phyloP scores from a whole-genome alignment of 768 basidiomycete species.

The Podaxis sp. region DNA sequence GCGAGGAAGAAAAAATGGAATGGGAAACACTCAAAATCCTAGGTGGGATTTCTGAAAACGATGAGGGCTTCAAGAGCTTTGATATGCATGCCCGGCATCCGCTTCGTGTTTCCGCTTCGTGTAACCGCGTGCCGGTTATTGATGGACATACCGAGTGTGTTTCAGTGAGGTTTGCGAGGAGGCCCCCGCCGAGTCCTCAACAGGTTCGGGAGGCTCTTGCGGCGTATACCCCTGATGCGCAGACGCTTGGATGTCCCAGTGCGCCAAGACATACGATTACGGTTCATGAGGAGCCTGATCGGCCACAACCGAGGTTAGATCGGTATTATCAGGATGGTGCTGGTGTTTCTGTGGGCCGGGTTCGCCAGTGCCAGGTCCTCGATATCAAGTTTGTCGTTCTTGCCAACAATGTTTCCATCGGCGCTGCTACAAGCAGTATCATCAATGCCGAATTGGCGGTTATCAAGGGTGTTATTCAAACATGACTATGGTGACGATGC shows the following conservation, averaged over 20 bases:
- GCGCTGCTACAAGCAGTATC: constrained; percentile 95
- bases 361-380: constrained; percentile 87
- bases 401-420: constrained; percentile 91
- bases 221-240: constrained; percentile 75
- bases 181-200: constrained; percentile 83
- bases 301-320: constrained; percentile 94
- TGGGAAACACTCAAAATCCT: constrained; percentile 99
- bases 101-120: constrained; percentile 87
- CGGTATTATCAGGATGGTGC: constrained; percentile 88
- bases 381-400: constrained; percentile 96
- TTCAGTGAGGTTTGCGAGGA: constrained; percentile 76
- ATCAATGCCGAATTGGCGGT: constrained; percentile 98
- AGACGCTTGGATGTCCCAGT: constrained; percentile 74
- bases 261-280: constrained; percentile 83
- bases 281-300: constrained; percentile 90
- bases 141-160: constrained; percentile 95
- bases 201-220: constrained; percentile 82
- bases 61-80: constrained; percentile 60
- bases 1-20: constrained; percentile 98
- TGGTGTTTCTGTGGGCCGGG: constrained; percentile 86
- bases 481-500: not conserved
- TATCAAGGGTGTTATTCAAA: constrained; percentile 54
- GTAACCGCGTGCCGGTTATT: constrained; percentile 93
- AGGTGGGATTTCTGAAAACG: constrained; percentile 67
- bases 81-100: constrained; percentile 84